A percentile compares a stretch with the other conserved stretches of the same genome.
Evolutionary conservation across 2,329 filamentous ascomycete species (phyloP).

Genomic region (Ophiocordyceps australis): DNA sequence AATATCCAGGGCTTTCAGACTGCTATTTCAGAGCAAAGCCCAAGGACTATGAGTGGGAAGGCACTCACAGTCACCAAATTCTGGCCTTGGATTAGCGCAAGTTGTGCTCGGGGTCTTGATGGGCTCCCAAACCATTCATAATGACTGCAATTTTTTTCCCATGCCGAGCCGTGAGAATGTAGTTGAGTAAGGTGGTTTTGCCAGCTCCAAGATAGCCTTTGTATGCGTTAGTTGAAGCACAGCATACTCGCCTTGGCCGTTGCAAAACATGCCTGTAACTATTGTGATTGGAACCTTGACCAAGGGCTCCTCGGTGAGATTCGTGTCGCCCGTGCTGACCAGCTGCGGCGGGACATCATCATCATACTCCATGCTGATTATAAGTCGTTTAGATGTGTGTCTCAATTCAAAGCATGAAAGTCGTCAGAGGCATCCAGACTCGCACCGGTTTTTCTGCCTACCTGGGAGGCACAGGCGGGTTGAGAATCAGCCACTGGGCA

Average conservation of each 20-base stretch:
- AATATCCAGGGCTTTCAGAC: constrained; percentile 59
- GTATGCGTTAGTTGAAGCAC: not conserved
- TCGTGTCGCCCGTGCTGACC: constrained; percentile 23
- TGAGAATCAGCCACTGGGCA: no score
- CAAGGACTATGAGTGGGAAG: constrained; percentile 4
- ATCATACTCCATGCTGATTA: constrained; percentile 44
- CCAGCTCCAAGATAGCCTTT: constrained; percentile 84
- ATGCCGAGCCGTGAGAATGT: constrained; percentile 86
- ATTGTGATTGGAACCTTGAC: constrained; percentile 71
- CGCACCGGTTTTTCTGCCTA: no score
- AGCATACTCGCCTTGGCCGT: no score
- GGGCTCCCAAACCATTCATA: constrained; percentile 48
- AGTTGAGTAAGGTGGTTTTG: constrained; percentile 90
- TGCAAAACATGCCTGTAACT: constrained; percentile 50
- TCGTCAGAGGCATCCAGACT: not conserved
- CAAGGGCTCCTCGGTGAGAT: constrained; percentile 27
- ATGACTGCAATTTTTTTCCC: constrained; percentile 98
- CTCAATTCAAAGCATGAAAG: not conserved
- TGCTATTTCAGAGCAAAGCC: no score
- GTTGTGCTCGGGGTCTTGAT: not conserved
- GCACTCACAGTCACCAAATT: constrained; percentile 62
- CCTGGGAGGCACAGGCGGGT: no score
- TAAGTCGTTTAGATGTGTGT: no score
- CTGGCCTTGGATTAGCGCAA: constrained; percentile 18
- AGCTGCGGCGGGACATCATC: constrained; percentile 52